Evolutionary conservation across 2,329 filamentous ascomycete genomes (phyloP).

Genomic region (Nakataea oryzae): DNA sequence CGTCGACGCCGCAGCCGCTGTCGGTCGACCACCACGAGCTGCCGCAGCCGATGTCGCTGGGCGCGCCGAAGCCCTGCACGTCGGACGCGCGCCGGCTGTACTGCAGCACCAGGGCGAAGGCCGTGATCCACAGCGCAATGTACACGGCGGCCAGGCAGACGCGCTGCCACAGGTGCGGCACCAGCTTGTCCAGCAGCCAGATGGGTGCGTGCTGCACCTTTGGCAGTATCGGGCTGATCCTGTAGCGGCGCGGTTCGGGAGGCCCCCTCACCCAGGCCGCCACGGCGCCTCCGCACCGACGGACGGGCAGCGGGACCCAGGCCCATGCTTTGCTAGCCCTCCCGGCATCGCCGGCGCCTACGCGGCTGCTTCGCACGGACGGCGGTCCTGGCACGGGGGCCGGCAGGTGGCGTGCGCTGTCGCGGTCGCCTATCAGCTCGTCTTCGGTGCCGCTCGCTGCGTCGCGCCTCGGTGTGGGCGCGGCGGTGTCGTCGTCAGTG

Average conservation of each 20-base stretch:
- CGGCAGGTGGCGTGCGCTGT: not conserved
- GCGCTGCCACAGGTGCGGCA: conserved; percentile 48
- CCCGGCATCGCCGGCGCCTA: not conserved
- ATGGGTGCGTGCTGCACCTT: conserved; percentile 57
- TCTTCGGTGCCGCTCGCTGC: not conserved
- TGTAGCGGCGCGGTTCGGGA: conserved; percentile 35
- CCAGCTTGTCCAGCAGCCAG: conserved; percentile 47
- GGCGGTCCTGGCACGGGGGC: not conserved
- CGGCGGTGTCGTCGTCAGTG: not conserved
- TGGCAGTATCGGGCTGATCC: conserved; percentile 53
- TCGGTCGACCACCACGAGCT: conserved; percentile 60
- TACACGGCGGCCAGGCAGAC: conserved; percentile 47
- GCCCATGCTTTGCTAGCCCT: conserved; percentile 30
- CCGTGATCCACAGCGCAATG: conserved; percentile 56
- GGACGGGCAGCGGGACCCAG: conserved; percentile 49
- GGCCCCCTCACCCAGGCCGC: conserved; percentile 46
- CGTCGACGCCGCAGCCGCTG: conserved; percentile 66
- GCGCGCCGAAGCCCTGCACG: conserved; percentile 57
- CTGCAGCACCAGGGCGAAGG: conserved; percentile 59
- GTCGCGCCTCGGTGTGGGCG: not conserved
- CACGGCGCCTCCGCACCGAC: conserved; percentile 30
- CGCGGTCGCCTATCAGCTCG: not conserved
- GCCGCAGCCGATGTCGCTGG: conserved; percentile 55
- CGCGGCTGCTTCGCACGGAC: not conserved
- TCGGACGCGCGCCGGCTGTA: conserved; percentile 48